Base-by-base conservation (phyloP, 768 basidiomycete species). In the Pisolithus orientalis region DNA sequence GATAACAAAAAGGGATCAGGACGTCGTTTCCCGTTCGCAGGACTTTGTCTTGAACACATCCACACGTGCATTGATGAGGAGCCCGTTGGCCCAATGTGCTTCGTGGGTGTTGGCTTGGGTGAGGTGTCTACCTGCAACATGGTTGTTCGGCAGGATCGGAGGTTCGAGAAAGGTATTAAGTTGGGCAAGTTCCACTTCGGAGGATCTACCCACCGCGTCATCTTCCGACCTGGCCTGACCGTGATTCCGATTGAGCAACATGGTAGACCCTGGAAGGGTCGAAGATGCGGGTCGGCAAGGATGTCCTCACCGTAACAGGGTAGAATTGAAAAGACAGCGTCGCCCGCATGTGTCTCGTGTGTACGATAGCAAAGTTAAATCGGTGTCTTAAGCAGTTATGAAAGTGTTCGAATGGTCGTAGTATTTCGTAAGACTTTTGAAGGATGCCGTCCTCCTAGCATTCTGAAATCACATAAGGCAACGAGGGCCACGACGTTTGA, bases 181-280 rank as follows among this genome's bases (percentile, higher is more conserved):
- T 52, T 79, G 0, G 82, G 82, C 21, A 21, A 21, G 21, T 78
- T 83, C 73, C 80, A 82, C 59, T 81, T 80, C 64, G 80, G 78
- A 5, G 80, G 79, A 4, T 80, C 75, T 24, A 70, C 75, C 11
- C 72, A 75, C 51, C 68, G 69, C 49, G 53, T 75, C 46, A 54
- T 78, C 28, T 80, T 79, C 66, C 39, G 65, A 44, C 60, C 59
- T 37, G 52, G 17, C 38, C 8, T 39, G 14, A 5, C 13, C 14
- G 38, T 39, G 21, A 21, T 21, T 21, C 21, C 21, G 21, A 21
- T 21, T 21, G 21, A 21, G 21, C 21, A 21, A 21, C 21, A 21
- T 21, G 21, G 21, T 21, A 21, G 21, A 21, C 21, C 21, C 21
- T 21, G 21, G 21, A 21, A 21, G 21, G 21, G 2, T 21, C 21